Percentiles rank a stretch among this genome's conserved stretches.
Evolutionary conservation across 768 basidiomycete genomes (phyloP).

Genomic region (Russula ochroleuca): DNA sequence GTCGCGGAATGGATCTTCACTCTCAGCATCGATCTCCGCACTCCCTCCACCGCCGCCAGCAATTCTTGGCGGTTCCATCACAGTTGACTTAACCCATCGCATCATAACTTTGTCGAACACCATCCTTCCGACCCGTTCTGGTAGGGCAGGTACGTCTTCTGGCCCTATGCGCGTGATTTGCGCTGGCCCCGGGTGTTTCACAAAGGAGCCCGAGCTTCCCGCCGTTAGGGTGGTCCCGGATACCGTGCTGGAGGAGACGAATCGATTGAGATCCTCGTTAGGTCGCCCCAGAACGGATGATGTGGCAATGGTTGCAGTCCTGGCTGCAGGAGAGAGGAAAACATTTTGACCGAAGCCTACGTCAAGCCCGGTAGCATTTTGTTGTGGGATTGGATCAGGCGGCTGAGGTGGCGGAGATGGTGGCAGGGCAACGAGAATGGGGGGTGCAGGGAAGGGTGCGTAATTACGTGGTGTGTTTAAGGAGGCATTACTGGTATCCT

Average conservation of each 20-base stretch:
- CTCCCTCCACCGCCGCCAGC: constrained; percentile 33
- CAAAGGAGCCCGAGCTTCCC: constrained; percentile 73
- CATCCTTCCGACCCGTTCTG: constrained; percentile 84
- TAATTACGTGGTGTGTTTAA: constrained; percentile 35
- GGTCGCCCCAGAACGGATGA: constrained; percentile 48
- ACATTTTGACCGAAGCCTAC: constrained; percentile 9
- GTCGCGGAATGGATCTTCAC: constrained; percentile 89
- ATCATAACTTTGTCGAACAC: constrained; percentile 76
- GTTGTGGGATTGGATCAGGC: constrained; percentile 17
- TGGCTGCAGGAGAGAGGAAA: constrained; percentile 25
- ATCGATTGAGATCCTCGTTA: constrained; percentile 77
- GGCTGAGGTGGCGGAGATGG: constrained; percentile 29
- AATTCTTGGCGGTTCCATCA: constrained; percentile 32
- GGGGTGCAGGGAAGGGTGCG: constrained; percentile 33
- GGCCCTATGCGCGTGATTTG: constrained; percentile 80
- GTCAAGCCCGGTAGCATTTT: not conserved
- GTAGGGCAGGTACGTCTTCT: constrained; percentile 65
- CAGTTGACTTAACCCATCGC: constrained; percentile 75
- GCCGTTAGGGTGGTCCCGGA: constrained; percentile 68
- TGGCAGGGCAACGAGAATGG: constrained; percentile 27
- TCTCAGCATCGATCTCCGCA: constrained; percentile 44
- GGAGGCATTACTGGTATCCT: constrained; percentile 44
- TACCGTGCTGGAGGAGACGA: constrained; percentile 84
- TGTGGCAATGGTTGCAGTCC: constrained; percentile 43
- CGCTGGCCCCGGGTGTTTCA: constrained; percentile 76